Evolutionary conservation across 768 basidiomycete genomes (phyloP).

Genomic region (Naganishia antarctica): DNA sequence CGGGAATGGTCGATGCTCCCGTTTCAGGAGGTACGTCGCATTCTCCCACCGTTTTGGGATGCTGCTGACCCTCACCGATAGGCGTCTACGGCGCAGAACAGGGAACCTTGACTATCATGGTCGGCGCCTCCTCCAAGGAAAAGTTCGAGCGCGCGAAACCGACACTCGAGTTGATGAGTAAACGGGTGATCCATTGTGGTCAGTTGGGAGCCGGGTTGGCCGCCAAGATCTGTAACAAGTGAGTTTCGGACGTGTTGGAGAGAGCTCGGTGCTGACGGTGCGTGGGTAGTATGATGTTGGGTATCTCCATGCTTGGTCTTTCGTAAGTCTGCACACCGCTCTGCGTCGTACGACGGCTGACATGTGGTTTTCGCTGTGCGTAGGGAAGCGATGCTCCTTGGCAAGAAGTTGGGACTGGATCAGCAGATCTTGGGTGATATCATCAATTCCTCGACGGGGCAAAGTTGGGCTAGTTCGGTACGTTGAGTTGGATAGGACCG

Average conservation of each 20-base stretch:
- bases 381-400: slow-evolving; percentile 31
- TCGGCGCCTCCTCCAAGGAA: slow-evolving; percentile 25
- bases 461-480: slow-evolving; percentile 27
- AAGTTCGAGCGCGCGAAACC: slow-evolving; percentile 25
- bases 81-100: slow-evolving; percentile 30
- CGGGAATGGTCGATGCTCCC: slow-evolving; percentile 27
- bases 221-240: slow-evolving; percentile 33
- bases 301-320: slow-evolving; percentile 30
- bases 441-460: slow-evolving; percentile 30
- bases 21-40: slow-evolving; percentile 28
- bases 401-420: slow-evolving; percentile 28
- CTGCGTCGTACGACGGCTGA: too few relatives aligned
- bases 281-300: slow-evolving; percentile 26
- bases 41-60: too few relatives aligned
- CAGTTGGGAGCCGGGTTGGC: slow-evolving; percentile 25
- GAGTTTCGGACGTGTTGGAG: neutral
- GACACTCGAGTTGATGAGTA: slow-evolving; percentile 22
- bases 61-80: neutral
- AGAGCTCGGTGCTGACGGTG: neutral
- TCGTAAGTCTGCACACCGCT: slow-evolving; percentile 23
- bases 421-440: slow-evolving; percentile 29
- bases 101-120: slow-evolving; percentile 29
- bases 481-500: too few relatives aligned
- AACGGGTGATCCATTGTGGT: slow-evolving; percentile 26
- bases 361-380: neutral